Evolutionary conservation across 2,329 filamentous ascomycete species (phyloP), one percentile per base, ranked within the genome.

Genomic region (Grosmannia clavigera): DNA sequence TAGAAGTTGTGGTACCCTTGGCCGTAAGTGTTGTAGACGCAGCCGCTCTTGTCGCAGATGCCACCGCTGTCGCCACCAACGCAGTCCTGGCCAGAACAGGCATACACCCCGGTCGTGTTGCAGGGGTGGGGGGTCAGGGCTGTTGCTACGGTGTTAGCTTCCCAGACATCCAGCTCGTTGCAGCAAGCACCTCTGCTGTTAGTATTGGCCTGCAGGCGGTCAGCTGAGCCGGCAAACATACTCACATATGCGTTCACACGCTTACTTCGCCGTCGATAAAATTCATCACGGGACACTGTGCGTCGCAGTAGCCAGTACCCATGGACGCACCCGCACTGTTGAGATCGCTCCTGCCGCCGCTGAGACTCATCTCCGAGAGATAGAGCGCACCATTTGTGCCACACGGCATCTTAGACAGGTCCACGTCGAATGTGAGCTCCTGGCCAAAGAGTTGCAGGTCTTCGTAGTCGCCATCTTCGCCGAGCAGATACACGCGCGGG

Each of bases 381-480:
- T 86, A 85, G 43, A 86, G 70, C 16, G 83, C 83, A 59, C 81
- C 82, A 70, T 86, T 86, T 65, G 85, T 71, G 62, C 84, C 84
- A 66, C 84, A 86, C 52, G 79, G 78, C 31, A 85, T 74, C 62
- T 78, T 76, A 48, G 81, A 82, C 52, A 83, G 75, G 68, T 86
- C 82, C 14, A 85, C 82, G 60, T 85, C 82, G 61, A 86, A 84
- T 14, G 78, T 79, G 67, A 86, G 78, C 68, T 86, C 83, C 66
- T 79, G 72, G 71, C 78, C 78, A 58, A 79, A 73, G 57, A 85
- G 73, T 62, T 80, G 74, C 69, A 85, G 77, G 64, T 78, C 74
- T 70, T 83, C 71, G 68, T 86, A 86, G 58, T 77, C 77, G 60
- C 72, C 73, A 59, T 80, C 78, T 57, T 75, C 72, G 62, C 75